A percentile compares a stretch with the other conserved stretches of the same genome.
Conservation (phyloP, 495 filamentous ascomycete genomes). For the Penicillium herquei region DNA sequence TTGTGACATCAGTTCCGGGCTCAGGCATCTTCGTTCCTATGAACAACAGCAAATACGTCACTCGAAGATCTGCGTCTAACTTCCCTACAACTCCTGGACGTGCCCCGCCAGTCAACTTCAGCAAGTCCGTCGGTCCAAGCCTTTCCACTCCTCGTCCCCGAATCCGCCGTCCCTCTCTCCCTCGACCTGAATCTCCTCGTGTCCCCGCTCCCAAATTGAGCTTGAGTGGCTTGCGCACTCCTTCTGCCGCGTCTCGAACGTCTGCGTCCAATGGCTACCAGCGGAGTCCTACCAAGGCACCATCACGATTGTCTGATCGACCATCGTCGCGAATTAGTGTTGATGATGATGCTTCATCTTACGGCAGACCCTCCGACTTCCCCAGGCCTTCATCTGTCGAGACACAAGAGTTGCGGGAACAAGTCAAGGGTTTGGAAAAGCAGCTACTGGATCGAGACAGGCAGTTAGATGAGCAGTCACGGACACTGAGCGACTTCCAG, state of each 20-base stretch:
- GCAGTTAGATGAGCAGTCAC: constrained; percentile 83
- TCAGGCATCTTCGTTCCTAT: constrained; percentile 94
- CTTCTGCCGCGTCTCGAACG: constrained; percentile 34
- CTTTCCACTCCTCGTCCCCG: constrained; percentile 67
- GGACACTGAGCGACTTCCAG: constrained; percentile 66
- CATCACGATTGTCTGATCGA: constrained; percentile 42
- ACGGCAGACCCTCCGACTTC: constrained; percentile 44
- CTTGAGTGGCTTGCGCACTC: constrained; percentile 54
- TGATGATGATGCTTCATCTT: constrained; percentile 38
- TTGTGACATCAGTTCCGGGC: constrained; percentile 71
- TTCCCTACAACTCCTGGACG: constrained; percentile 69
- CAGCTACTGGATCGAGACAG: constrained; percentile 82
- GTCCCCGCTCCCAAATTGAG: constrained; percentile 52
- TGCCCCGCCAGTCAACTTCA: constrained; percentile 56
- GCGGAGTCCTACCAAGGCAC: constrained; percentile 43
- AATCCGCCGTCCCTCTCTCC: constrained; percentile 64
- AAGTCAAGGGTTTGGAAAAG: constrained; percentile 59
- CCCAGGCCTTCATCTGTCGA: constrained; percentile 45
- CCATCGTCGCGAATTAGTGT: constrained; percentile 43
- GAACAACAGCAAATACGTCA: constrained; percentile 73
- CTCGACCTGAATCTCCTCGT: constrained; percentile 78
- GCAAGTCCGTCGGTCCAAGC: constrained; percentile 80
- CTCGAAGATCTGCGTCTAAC: constrained; percentile 49
- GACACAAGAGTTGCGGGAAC: constrained; percentile 55
- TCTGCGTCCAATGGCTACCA: constrained; percentile 30